Base-by-base conservation (phyloP, 1,284 basidiomycete species). In the Anthracocystis walkeri region DNA sequence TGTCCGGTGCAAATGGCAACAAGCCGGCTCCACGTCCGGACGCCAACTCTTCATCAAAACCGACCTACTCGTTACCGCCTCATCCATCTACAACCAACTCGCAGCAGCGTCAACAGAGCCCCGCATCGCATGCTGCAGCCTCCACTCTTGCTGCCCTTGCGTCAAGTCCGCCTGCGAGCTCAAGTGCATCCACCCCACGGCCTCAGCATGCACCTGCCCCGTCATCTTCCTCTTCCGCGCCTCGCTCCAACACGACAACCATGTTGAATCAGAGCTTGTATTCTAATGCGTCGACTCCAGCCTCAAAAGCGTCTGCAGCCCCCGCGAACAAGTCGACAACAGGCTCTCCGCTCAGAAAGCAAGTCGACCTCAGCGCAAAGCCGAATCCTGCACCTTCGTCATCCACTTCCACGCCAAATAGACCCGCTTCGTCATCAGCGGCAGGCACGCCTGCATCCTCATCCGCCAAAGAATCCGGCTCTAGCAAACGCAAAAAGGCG, bases 401-500 rank as follows among this genome's bases (percentile, higher is more conserved):
- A n/a, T 50, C 60, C 50, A 18, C 33, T 0, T 55, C 51, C 14
- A 58, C 66, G 14, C 60, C 41, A 4, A 65, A 41, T 41, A 73
- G 58, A 27, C 7, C 64, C 7, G 49, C 63, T 3, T 48, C 64
- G 11, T 52, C 42, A 14, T 46, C 60, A 7, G 44, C 65, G 2
- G 27, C 61, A 7, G 54, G 58, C 23, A 58, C 59, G 18, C 57
- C 60, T 1, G 46, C 54, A 5, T 56, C 69, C 3, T 41, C 57
- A 7, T 10, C 41, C 29, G 65, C 45, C 2, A 73, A 73, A 21
- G 63, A 70, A 5, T 40, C 53, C 4, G 45, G 57, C 14, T 61
- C 58, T 12, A 51, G 65, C 42, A 79, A 79, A 59, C 63, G 81
- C 35, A 94, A 94, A 88, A 94, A 95, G 86, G 94, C 93, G 0